These are phyloP conservation scores for Oxyria digyna DNA, from an alignment of 148 eudicot genomes.

Conservation along the genomic window DNA sequence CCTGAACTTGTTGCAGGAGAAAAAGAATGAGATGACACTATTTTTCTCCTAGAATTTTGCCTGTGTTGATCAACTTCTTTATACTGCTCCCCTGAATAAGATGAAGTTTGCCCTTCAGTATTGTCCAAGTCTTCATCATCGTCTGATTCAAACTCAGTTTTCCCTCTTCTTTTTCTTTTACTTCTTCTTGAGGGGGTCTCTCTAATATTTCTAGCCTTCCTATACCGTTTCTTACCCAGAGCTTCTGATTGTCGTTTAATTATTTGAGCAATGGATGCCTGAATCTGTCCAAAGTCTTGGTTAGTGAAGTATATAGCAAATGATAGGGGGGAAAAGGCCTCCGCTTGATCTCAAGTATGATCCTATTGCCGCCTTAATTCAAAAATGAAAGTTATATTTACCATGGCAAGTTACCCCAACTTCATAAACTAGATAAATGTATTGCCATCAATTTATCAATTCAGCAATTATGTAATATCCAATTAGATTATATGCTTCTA, in stretches of 20 bases:
- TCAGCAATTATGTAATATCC: neutral
- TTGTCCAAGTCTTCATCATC: slow-evolving; percentile 55
- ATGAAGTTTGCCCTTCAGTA: slow-evolving; percentile 20
- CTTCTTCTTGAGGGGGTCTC: slow-evolving; percentile 6
- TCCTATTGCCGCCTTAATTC: neutral
- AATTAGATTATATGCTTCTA: neutral
- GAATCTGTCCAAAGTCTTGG: slow-evolving; percentile 36
- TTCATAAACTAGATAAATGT: neutral
- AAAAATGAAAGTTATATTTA: neutral
- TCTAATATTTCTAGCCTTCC: neutral
- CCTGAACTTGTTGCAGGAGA: slow-evolving; percentile 37
- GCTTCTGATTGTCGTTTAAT: slow-evolving; percentile 58
- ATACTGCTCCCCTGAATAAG: slow-evolving; percentile 56
- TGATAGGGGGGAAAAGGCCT: neutral
- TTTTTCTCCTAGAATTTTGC: slow-evolving; percentile 17
- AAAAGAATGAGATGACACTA: slow-evolving; percentile 35
- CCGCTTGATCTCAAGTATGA: neutral
- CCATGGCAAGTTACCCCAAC: neutral
- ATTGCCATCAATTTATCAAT: neutral
- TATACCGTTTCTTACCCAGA: slow-evolving; percentile 41
- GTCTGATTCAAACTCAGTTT: slow-evolving; percentile 38
- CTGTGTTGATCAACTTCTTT: slow-evolving; percentile 32
- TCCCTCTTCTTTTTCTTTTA: slow-evolving; percentile 28
- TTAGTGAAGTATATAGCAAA: slow-evolving; percentile 1
- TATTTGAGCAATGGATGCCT: slow-evolving; percentile 64